Conservation (phyloP, 495 filamentous ascomycete species). For the Aspergillus leporis region DNA sequence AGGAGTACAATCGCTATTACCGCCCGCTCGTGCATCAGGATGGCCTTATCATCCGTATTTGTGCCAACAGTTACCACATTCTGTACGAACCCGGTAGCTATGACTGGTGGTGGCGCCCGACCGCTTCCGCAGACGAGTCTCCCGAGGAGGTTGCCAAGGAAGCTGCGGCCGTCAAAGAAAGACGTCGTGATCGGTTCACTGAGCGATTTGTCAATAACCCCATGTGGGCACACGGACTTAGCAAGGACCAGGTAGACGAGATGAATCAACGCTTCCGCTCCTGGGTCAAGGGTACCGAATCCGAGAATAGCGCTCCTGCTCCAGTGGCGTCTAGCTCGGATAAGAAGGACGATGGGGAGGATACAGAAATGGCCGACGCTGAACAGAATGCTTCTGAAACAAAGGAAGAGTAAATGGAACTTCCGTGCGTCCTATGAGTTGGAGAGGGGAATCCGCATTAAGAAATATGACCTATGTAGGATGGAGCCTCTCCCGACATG, state of each 20-base stretch:
- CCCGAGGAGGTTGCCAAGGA: constrained; percentile 47
- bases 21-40: constrained; percentile 65
- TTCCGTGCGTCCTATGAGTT: background rate
- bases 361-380: constrained; percentile 42
- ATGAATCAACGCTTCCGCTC: constrained; percentile 61
- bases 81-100: constrained; percentile 70
- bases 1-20: constrained; percentile 49
- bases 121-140: constrained; percentile 32
- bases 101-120: constrained; percentile 58
- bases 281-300: constrained; percentile 39
- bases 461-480: background rate
- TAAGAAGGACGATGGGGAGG: constrained; percentile 24
- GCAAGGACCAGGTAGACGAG: constrained; percentile 69
- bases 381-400: constrained; percentile 22
- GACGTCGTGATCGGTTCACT: constrained; percentile 61
- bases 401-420: constrained; percentile 10
- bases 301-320: constrained; percentile 18
- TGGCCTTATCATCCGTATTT: constrained; percentile 75
- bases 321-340: constrained; percentile 17
- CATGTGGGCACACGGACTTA: constrained; percentile 70
- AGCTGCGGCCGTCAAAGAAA: constrained; percentile 50
- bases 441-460: background rate
- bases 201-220: constrained; percentile 77
- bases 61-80: constrained; percentile 78
- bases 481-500: background rate